These are phyloP conservation scores for Trichaptum fuscoviolaceum DNA, from an alignment of 768 basidiomycete genomes.

Conservation along the genomic window DNA sequence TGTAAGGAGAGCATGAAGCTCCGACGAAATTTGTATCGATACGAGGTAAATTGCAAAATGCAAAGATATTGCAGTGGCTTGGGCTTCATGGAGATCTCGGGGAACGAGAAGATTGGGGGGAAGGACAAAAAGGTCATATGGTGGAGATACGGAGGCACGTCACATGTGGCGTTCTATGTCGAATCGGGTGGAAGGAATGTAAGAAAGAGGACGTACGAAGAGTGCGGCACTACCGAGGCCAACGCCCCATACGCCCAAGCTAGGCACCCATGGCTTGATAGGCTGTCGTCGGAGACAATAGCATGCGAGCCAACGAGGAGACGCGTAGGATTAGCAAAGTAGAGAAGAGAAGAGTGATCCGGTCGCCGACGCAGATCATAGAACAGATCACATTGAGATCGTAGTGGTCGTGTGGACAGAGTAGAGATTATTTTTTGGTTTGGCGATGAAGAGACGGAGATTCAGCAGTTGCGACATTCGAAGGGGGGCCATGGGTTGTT, in stretches of 20 bases:
- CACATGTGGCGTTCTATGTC: neutral
- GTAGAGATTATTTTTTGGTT: neutral
- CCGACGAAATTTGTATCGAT: neutral
- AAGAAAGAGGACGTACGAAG: slow-evolving; percentile 43
- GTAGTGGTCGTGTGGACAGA: slow-evolving; percentile 3
- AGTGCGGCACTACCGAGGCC: slow-evolving; percentile 63
- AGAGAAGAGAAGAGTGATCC: neutral
- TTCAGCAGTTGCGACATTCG: neutral
- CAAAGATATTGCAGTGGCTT: neutral
- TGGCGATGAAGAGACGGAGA: neutral
- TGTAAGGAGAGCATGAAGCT: neutral
- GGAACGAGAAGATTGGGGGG: neutral
- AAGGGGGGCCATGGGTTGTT: neutral
- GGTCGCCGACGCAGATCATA: neutral
- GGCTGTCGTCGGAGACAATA: slow-evolving; percentile 4
- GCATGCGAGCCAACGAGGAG: neutral
- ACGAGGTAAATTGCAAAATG: neutral
- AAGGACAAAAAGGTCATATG: neutral
- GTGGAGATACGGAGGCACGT: slow-evolving; percentile 1
- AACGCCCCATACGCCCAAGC: slow-evolving; percentile 64
- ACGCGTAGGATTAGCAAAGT: neutral
- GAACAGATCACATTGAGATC: slow-evolving; percentile 4
- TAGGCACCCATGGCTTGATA: slow-evolving; percentile 51
- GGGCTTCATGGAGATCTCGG: neutral
- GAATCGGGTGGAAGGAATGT: neutral